Conservation (phyloP, 345 rosid genomes). For the Syzygium aromaticum region DNA sequence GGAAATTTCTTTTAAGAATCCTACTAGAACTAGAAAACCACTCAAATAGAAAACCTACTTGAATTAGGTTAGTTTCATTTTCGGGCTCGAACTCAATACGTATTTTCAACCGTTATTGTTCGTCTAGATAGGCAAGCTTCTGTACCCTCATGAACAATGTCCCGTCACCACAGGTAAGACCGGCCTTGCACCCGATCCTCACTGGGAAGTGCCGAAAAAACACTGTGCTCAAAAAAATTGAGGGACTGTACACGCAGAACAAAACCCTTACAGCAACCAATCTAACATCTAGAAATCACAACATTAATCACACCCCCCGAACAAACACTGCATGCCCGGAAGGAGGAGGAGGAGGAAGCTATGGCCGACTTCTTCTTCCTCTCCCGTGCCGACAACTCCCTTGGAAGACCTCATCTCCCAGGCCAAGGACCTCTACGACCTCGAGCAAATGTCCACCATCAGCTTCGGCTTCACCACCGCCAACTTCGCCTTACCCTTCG, state of each 20-base stretch:
- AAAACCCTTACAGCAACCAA: neutral
- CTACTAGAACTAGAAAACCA: neutral
- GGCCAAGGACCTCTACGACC: neutral
- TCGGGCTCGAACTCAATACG: fast-evolving
- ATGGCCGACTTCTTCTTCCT: neutral
- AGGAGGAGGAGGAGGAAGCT: neutral
- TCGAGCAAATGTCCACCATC: neutral
- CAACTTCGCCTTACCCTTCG: neutral
- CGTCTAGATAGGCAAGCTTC: neutral
- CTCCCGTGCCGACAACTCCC: neutral
- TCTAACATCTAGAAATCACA: neutral
- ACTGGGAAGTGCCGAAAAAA: neutral
- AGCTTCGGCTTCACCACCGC: neutral
- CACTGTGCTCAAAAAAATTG: neutral
- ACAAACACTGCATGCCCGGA: neutral
- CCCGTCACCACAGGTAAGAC: neutral
- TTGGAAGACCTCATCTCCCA: neutral
- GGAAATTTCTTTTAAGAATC: neutral
- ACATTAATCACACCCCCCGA: neutral
- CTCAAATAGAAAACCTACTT: neutral
- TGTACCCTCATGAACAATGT: neutral
- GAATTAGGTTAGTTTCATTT: neutral
- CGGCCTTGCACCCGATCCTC: neutral
- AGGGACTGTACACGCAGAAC: neutral
- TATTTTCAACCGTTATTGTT: neutral